Percentiles rank a stretch among this genome's conserved stretches.
Conservation (phyloP, 345 rosid genomes). For the Hibiscus syriacus region DNA sequence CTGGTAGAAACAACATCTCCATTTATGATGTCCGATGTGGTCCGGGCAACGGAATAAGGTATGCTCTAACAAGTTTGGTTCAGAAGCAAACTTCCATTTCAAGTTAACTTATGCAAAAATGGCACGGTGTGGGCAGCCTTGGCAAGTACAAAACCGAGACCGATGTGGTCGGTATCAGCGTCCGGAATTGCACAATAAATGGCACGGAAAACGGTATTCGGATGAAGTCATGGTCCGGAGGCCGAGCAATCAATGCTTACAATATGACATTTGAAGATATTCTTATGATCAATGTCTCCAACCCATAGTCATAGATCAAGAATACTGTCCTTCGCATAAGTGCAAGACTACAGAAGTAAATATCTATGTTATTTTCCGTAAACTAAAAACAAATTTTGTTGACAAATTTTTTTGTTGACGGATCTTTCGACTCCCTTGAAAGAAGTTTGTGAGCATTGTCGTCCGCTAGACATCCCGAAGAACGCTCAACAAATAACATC, state of each 20-base stretch:
- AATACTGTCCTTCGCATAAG: slow-evolving; percentile 34
- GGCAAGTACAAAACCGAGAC: slow-evolving; percentile 37
- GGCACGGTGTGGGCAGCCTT: slow-evolving; percentile 46
- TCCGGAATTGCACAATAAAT: slow-evolving; percentile 32
- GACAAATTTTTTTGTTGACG: too few relatives aligned
- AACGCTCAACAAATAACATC: too few relatives aligned
- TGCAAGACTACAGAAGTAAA: slow-evolving; percentile 26
- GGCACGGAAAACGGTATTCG: slow-evolving; percentile 48
- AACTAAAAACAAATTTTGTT: not conserved
- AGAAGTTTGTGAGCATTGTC: too few relatives aligned
- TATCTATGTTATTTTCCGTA: not conserved
- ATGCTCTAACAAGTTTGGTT: not conserved
- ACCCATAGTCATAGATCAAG: slow-evolving; percentile 50
- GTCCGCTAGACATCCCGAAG: too few relatives aligned
- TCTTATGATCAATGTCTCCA: slow-evolving; percentile 38
- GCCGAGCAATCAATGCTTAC: slow-evolving; percentile 24
- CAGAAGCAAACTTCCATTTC: not conserved
- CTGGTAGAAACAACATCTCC: slow-evolving; percentile 33
- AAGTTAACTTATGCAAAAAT: not conserved
- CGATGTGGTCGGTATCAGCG: slow-evolving; percentile 32
- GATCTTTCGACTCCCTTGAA: too few relatives aligned
- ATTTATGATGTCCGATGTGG: slow-evolving; percentile 29
- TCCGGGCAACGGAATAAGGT: slow-evolving; percentile 69
- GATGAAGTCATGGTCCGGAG: slow-evolving; percentile 48
- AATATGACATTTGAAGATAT: slow-evolving; percentile 28